These are phyloP conservation scores for Coriolopsis trogii DNA, from an alignment of 1,284 basidiomycete species.

Conservation along the genomic window DNA sequence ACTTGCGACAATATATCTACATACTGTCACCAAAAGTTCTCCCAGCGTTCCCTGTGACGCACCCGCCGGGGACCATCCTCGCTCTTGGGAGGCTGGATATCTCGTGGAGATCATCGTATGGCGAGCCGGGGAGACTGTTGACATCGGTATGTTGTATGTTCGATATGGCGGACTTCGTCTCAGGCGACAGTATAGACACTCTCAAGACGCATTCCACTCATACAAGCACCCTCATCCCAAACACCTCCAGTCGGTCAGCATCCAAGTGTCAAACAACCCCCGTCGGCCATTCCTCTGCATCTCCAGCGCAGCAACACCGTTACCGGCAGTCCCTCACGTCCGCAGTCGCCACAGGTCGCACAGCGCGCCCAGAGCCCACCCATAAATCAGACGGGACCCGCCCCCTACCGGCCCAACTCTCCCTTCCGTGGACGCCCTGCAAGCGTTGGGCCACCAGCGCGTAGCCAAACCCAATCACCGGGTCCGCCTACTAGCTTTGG, in stretches of 20 bases:
- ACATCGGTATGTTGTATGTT: constrained; percentile 57
- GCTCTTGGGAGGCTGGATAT: constrained; percentile 83
- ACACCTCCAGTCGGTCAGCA: constrained; percentile 31
- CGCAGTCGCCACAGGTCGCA: constrained; percentile 52
- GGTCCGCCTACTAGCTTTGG: constrained; percentile 29
- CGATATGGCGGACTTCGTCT: background rate
- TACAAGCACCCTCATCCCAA: constrained; percentile 31
- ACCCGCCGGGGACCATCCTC: constrained; percentile 69
- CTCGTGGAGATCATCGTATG: constrained; percentile 78
- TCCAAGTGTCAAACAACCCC: constrained; percentile 49
- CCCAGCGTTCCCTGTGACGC: constrained; percentile 51
- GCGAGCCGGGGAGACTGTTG: constrained; percentile 79
- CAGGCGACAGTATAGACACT: constrained; percentile 51
- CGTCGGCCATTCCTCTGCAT: constrained; percentile 71
- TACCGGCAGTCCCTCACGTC: constrained; percentile 46
- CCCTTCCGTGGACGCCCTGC: constrained; percentile 53
- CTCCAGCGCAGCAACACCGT: constrained; percentile 57
- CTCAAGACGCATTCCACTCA: constrained; percentile 68
- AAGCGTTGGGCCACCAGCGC: constrained; percentile 37
- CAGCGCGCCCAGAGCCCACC: constrained; percentile 47
- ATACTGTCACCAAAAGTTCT: constrained; percentile 60
- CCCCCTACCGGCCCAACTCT: constrained; percentile 53
- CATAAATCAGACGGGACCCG: constrained; percentile 36
- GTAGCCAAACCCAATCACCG: constrained; percentile 52
- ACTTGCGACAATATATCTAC: constrained; percentile 84